Percentiles rank a stretch among this genome's conserved stretches.
phyloP scores from a whole-genome alignment of 2,329 filamentous ascomycete species.

The Ascochyta pisi region DNA sequence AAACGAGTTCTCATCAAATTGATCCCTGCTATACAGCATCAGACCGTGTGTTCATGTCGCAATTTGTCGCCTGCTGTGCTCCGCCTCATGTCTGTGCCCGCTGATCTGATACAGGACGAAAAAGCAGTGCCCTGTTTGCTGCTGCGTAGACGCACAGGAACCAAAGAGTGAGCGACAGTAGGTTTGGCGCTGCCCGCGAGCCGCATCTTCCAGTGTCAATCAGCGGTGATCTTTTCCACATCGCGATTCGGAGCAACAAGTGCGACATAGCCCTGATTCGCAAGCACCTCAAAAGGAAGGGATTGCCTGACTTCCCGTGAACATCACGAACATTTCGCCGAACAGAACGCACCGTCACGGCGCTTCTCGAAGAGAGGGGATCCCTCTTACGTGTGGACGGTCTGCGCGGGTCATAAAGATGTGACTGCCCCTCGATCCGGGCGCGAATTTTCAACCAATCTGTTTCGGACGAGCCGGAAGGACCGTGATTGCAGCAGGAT shows the following conservation, averaged over 20 bases:
- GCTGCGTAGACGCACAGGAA: neutral
- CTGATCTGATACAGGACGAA: constrained; percentile 6
- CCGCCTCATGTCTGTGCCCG: constrained; percentile 4
- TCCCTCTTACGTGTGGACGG: constrained; percentile 32
- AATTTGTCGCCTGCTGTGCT: neutral
- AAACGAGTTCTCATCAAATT: neutral
- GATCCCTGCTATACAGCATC: constrained; percentile 1
- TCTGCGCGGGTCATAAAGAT: constrained; percentile 44
- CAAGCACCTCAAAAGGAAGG: constrained; percentile 14
- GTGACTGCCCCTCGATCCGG: constrained; percentile 38
- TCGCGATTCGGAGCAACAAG: constrained; percentile 22
- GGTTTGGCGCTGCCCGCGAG: constrained; percentile 31
- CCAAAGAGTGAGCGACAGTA: constrained; percentile 12
- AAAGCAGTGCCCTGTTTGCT: constrained; percentile 7
- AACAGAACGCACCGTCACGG: constrained; percentile 25
- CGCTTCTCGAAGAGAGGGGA: constrained; percentile 26
- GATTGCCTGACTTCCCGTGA: constrained; percentile 29
- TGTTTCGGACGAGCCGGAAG: constrained; percentile 37
- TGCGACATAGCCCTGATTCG: constrained; percentile 14
- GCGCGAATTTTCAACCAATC: constrained; percentile 41
- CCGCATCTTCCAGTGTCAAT: constrained; percentile 22
- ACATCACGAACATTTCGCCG: constrained; percentile 35
- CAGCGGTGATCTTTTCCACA: constrained; percentile 39
- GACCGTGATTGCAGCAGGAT: constrained; percentile 30
- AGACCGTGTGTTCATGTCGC: neutral